Conservation (phyloP, 2,329 filamentous ascomycete genomes). For the Phoma sp. region DNA sequence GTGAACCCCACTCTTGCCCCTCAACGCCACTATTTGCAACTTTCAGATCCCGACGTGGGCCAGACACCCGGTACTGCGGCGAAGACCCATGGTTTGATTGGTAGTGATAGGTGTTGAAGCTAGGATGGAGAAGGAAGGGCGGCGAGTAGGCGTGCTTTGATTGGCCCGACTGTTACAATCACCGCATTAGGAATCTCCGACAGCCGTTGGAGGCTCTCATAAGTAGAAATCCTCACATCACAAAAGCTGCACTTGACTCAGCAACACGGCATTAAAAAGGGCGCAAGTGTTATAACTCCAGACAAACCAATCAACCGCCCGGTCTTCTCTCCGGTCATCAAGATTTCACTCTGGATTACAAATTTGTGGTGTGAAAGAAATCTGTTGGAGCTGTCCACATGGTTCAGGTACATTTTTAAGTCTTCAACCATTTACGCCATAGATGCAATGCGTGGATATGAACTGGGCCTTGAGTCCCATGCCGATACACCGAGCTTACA, state of each 20-base stretch:
- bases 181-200: background rate
- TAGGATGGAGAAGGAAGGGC: background rate
- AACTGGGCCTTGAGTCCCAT: background rate
- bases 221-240: background rate
- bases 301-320: background rate
- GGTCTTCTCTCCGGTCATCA: slow-evolving; percentile 4
- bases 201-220: background rate
- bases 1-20: slow-evolving; percentile 19
- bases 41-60: background rate
- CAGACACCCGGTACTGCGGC: slow-evolving; percentile 1
- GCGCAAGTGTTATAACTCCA: background rate
- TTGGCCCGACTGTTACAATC: slow-evolving; percentile 9
- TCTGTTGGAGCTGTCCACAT: background rate
- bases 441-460: background rate
- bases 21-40: slow-evolving; percentile 3
- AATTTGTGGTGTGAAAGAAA: background rate
- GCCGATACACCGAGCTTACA: slow-evolving; percentile 11
- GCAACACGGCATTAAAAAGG: slow-evolving; percentile 5
- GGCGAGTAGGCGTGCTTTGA: background rate
- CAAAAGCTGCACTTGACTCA: slow-evolving; percentile 3
- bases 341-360: background rate
- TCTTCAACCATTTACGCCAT: background rate
- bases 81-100: slow-evolving; percentile 3
- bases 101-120: background rate
- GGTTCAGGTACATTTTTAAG: background rate